Base-by-base conservation (phyloP, 1,284 basidiomycete genomes). In the Trichosporon coremiiforme region DNA sequence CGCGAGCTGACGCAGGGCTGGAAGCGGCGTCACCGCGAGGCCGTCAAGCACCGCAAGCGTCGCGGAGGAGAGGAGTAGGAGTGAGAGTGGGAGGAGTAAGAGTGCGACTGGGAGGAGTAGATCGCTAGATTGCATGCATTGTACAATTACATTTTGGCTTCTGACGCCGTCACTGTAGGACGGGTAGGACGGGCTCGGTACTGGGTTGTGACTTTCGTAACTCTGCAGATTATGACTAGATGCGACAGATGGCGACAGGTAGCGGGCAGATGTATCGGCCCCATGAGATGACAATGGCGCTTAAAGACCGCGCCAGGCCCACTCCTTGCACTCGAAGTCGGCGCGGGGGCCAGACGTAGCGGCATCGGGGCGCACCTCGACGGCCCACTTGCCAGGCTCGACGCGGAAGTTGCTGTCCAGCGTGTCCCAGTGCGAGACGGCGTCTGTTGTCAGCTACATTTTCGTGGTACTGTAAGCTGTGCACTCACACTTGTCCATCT, bases 21-120 rank as follows among this genome's bases (percentile, higher is more conserved):
- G 91, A 94, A 93, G 84, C 87, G 88, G 75, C 83, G 90, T 47
- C 88, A 88, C 81, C 87, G 90, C 68, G 92, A 94, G 79, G 92
- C 91, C n/a, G 87, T 86, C 68, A 90, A 90, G 78, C 85, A 89
- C 50, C 87, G 87, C 75, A 86, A 87, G 73, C 84, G 90, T 66
- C 85, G 87, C 75, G 86, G 87, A 64, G 87, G 87, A 29, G 87
- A 83, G 68, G 81, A 71, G 57, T 57, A 55, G 29, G 22, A 35
- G 33, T 35, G 33, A 25, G 25, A 25, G 25, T 25, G 25, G 25
- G 87, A 83, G 68, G 81, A 71, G 57, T 57, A 55, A 20, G 22
- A 35, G 33, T 35, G 33, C 25, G 25, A 25, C 25, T 10, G 33
- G 33, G 33, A 35, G 33, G 33, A 6, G 33, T 35, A 35, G 12